Percentiles rank a stretch among this genome's conserved stretches.
Evolutionary conservation across 768 basidiomycete genomes (phyloP).

Genomic region (Pholiota microspora): DNA sequence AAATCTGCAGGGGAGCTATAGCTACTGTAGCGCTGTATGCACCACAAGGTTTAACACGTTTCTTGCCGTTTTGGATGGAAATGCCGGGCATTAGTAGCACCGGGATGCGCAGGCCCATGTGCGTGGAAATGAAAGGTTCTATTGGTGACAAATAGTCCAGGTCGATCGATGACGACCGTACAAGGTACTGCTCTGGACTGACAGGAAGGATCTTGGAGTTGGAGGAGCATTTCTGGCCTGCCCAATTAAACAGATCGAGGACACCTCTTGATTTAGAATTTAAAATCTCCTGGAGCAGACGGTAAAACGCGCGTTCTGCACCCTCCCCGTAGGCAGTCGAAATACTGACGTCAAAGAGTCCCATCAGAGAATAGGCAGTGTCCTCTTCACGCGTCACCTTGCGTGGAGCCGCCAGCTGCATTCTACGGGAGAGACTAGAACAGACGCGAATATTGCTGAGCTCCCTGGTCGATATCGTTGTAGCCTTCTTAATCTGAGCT

Average conservation of each 20-base stretch:
- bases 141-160: no score
- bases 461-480: not conserved
- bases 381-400: not conserved
- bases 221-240: not conserved
- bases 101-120: no score
- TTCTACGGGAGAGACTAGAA: not conserved
- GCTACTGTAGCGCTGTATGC: no score
- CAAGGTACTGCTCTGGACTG: no score
- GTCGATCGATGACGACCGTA: no score
- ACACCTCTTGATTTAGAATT: not conserved
- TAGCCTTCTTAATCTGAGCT: not conserved
- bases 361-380: not conserved
- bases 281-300: not conserved
- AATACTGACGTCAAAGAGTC: not conserved
- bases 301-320: not conserved
- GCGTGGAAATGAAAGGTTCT: no score
- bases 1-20: no score
- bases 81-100: no score
- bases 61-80: no score
- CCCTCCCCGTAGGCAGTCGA: not conserved
- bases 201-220: no score
- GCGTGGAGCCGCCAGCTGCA: not conserved
- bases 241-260: not conserved
- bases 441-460: not conserved
- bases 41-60: no score